These are phyloP conservation scores for Cucumis variabilis DNA, from an alignment of 331 rosid species.

Conservation along the genomic window DNA sequence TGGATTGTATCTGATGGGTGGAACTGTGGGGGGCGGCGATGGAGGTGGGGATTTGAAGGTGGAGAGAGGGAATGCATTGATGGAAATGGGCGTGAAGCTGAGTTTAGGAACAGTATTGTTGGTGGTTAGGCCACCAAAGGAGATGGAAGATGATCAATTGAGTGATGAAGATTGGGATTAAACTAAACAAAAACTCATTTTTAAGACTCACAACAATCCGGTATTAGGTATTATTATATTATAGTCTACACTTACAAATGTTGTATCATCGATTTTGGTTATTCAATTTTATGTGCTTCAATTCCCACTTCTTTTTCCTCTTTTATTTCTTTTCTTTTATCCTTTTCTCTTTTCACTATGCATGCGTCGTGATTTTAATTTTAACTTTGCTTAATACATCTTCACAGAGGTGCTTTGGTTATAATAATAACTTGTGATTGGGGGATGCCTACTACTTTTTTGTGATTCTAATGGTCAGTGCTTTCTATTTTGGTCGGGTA, in stretches of 20 bases:
- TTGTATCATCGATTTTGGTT: neutral
- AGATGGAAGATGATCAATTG: slow-evolving; percentile 55
- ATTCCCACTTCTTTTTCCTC: too few relatives aligned
- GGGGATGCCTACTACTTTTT: too few relatives aligned
- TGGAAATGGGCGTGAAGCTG: slow-evolving; percentile 53
- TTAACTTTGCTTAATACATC: too few relatives aligned
- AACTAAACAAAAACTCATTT: slow-evolving; percentile 5
- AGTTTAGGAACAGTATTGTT: slow-evolving; percentile 69
- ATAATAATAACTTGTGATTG: too few relatives aligned
- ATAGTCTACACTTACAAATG: neutral
- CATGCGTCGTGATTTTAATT: too few relatives aligned
- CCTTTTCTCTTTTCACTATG: too few relatives aligned
- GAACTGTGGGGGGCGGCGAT: slow-evolving; percentile 33
- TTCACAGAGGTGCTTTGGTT: too few relatives aligned
- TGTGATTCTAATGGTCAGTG: too few relatives aligned
- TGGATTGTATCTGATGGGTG: slow-evolving; percentile 57
- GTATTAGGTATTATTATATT: neutral
- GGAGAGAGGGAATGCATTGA: slow-evolving; percentile 70
- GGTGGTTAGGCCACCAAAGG: slow-evolving; percentile 88
- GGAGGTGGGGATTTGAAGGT: slow-evolving; percentile 62
- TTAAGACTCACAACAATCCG: neutral
- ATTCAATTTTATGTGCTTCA: neutral
- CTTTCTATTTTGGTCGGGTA: too few relatives aligned
- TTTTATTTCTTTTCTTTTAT: neutral
- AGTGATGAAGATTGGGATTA: slow-evolving; percentile 89